phyloP scores from a whole-genome alignment of 2,329 filamentous ascomycete genomes.

The Cladosporium sp. region DNA sequence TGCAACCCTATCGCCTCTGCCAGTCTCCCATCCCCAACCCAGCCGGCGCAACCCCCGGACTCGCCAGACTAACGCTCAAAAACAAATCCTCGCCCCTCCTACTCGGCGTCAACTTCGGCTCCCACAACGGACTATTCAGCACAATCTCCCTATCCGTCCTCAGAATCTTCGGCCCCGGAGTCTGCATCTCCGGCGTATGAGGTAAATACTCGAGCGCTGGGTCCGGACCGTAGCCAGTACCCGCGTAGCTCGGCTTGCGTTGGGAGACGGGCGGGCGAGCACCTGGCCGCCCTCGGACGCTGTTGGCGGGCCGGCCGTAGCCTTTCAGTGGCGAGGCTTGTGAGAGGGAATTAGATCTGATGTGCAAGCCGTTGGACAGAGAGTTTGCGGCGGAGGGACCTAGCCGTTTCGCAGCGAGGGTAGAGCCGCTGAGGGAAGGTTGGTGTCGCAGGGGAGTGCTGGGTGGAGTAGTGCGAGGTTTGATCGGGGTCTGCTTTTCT shows the following conservation, averaged over 20 bases:
- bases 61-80: slow-evolving; percentile 33
- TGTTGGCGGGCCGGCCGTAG: slow-evolving; percentile 21
- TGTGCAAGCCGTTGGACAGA: slow-evolving; percentile 31
- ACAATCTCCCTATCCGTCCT: slow-evolving; percentile 10
- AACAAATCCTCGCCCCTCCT: slow-evolving; percentile 60
- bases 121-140: slow-evolving; percentile 48
- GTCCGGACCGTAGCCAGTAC: slow-evolving; percentile 5
- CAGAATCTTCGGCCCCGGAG: slow-evolving; percentile 11
- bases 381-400: slow-evolving; percentile 30
- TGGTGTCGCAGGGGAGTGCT: slow-evolving; percentile 11
- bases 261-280: not conserved
- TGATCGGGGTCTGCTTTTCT: not conserved
- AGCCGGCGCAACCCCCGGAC: slow-evolving; percentile 13
- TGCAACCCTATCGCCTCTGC: not conserved
- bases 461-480: not conserved
- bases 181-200: slow-evolving; percentile 16
- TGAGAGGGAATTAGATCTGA: slow-evolving; percentile 20
- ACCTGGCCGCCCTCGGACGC: not conserved
- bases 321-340: slow-evolving; percentile 25
- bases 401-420: slow-evolving; percentile 33
- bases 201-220: slow-evolving; percentile 9
- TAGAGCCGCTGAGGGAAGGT: slow-evolving; percentile 22
- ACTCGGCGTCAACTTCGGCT: slow-evolving; percentile 61
- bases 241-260: slow-evolving; percentile 10
- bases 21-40: not conserved